Base-by-base conservation (phyloP, 768 basidiomycete species). In the Hebeloma cylindrosporum region DNA sequence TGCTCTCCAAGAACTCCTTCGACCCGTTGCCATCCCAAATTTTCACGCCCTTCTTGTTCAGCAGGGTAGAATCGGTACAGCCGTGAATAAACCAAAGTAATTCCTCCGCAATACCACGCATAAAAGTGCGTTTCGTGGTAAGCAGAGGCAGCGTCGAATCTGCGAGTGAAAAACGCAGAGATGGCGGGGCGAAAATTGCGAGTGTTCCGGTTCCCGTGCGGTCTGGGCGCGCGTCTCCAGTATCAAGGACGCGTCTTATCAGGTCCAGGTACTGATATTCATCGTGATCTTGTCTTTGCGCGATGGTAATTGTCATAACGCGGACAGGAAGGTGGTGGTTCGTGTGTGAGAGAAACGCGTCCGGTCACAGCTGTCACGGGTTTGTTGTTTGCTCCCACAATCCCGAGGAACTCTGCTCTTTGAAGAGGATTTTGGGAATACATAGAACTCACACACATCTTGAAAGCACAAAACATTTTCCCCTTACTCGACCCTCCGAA, bases 21-120 rank as follows among this genome's bases (percentile, higher is more conserved):
- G 86, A 86, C 6, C 92, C 94, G 52, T 99, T 98, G 0, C 94
- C 93, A 61, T 97, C 93, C 96, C 96, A 99, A 56, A 99, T 98
- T 63, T 89, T 88, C 50, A 98, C 79, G 40, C 91, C 93, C 61
- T 89, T 89, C 22, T 77, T 73, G 1, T 83, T 80, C 29, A 99
- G 76, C 0, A 83, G 53, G 4, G 70, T 82, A 0, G 88, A 81
- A 67, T 96, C 92, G 0, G 94, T 97, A 6, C 73, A 76, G 1
- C 95, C 94, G 27, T 73, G 71, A 11, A 96, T 68, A 59, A 99
- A 99, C 95, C 95, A 99, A 5, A 98, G 73, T 1, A 99, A 80
- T 55, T 98, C 95, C 60, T 94, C 93, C 16, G 90, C 67, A 29
- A 99, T 94, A 0, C 92, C 95, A 21, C 89, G 84, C 18, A 88